Base-by-base conservation (phyloP, 1,284 basidiomycete genomes). In the Ceratobasidium sp. region DNA sequence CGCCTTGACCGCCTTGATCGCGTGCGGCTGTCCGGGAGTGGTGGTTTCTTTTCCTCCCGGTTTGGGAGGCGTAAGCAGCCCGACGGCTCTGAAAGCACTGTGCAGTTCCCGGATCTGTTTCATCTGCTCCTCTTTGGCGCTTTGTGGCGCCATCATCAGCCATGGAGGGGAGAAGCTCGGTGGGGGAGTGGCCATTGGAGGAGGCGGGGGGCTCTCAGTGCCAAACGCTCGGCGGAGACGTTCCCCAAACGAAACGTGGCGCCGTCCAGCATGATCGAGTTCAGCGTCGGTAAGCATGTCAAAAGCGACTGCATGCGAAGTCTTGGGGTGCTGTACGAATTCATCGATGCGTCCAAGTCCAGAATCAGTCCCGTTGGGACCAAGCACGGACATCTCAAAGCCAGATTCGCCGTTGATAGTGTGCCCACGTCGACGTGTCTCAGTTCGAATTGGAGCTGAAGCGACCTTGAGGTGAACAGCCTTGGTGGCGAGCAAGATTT, bases 401-500 rank as follows among this genome's bases (percentile, higher is more conserved):
- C 65, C 41, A 22, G 64, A 33, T 41, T 64, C 60, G 41, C 44
- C 66, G 22, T 75, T 73, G 54, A 71, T 56, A 1, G 67, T 75
- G 41, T 67, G 60, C 27, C 74, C 57, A 9, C 54, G 48, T 17
- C 65, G 62, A 22, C 59, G 76, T 53, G 72, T 48, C 36, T 47
- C 72, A 53, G 27, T 24, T 19, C 27, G 75, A 57, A 57, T 24
- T 2, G 67, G 67, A 44, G 67, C 56, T 17, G 67, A 71, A 29
- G 67, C 67, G 24, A 73, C 65, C 36, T 76, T 74, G 17, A 77
- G 60, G 50, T 77, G 76, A 41, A 63, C 67, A n/a, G 63, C 75
- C 62, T 77, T 77, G 45, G 76, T 66, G 4, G 76, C 76, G 36
- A 77, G 75, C 29, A 77, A 48, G 51, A 77, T 69, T 65, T 73